Percentiles rank a stretch among this genome's conserved stretches.
Evolutionary conservation across 148 eudicot genomes (phyloP).

Genomic region (Limonium bicolor): DNA sequence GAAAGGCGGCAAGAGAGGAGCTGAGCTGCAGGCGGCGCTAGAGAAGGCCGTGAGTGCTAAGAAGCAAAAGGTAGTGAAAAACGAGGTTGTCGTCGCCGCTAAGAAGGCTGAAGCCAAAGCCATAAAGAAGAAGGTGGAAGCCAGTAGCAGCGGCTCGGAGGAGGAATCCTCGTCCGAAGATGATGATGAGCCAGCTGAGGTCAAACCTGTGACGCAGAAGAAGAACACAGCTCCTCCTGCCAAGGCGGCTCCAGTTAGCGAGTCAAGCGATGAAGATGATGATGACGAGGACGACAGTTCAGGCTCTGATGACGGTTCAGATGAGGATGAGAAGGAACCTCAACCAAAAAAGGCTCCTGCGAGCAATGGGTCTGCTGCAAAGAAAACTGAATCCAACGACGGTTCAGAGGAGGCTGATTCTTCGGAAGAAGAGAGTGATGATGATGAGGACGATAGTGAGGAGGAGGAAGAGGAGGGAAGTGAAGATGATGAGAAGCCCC

Average conservation of each 20-base stretch:
- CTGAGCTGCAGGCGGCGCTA: constrained; percentile 19
- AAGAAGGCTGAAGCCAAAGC: constrained; percentile 14
- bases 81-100: constrained; percentile 14
- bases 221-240: constrained; percentile 3
- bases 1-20: constrained; percentile 62
- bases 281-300: background rate
- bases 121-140: constrained; percentile 26
- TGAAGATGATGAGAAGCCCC: too few species aligned
- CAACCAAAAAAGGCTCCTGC: too few species aligned
- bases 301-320: constrained; percentile 6
- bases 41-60: constrained; percentile 21
- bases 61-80: constrained; percentile 32
- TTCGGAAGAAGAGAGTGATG: constrained; percentile 1
- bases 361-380: constrained; percentile 1
- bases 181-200: constrained; percentile 25
- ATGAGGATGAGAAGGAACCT: constrained; percentile 3
- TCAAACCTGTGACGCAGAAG: background rate
- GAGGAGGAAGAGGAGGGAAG: too few species aligned
- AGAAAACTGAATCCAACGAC: constrained; percentile 11
- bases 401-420: constrained; percentile 5
- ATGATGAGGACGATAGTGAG: too few species aligned
- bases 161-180: constrained; percentile 25
- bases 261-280: background rate
- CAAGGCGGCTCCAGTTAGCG: constrained; percentile 3
- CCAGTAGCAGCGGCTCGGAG: constrained; percentile 12